Evolutionary conservation across 345 rosid genomes (phyloP), one percentile per base, ranked within the genome.

Genomic region (Hibiscus tridactylites): DNA sequence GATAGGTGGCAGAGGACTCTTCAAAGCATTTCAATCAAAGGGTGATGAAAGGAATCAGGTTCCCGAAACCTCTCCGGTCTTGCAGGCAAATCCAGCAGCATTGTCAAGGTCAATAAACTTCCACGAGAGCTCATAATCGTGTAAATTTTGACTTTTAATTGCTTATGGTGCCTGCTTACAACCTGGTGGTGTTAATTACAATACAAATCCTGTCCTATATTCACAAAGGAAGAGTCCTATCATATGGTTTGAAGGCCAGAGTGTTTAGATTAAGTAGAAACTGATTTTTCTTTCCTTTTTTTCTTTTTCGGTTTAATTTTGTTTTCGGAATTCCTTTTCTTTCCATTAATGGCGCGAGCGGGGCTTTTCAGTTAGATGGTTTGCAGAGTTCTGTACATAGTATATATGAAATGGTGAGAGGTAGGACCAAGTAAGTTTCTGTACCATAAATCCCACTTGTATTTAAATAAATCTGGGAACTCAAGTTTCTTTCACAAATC

Each of bases 11-110:
- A 81, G 82, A 65, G 84, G 85, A 53, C 84, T 87, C 50, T 86
- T 88, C 33, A 81, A 88, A 75, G 86, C 88, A 72, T 93, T 91
- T 72, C 86, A 83, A 72, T 65, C 89, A 33, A 85, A 77, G 79
- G 68, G 76, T 1, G 87, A 79, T 52, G 86, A 81, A 58, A 85
- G 57, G 78, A 79, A 72, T 65, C 78, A 53, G 42, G 35, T 73
- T 15, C 52, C 82, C 0, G 89, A 83, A 71, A 72, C 88, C 65
- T 83, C 86, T 69, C 74, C 76, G 0, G 86, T 88, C 53, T 79
- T 93, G 73, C 89, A 88, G 65, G 97, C 92, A 17, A 93, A 93
- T 74, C 98, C 98, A 0, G 98, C 98, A 3, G 98, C 98, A 61
- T 72, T 93, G 73, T 93, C 96, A 67, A 82, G 98, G 67, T 91